Conservation (phyloP, 2,329 filamentous ascomycete genomes). For the Ceratocystis albifundus region DNA sequence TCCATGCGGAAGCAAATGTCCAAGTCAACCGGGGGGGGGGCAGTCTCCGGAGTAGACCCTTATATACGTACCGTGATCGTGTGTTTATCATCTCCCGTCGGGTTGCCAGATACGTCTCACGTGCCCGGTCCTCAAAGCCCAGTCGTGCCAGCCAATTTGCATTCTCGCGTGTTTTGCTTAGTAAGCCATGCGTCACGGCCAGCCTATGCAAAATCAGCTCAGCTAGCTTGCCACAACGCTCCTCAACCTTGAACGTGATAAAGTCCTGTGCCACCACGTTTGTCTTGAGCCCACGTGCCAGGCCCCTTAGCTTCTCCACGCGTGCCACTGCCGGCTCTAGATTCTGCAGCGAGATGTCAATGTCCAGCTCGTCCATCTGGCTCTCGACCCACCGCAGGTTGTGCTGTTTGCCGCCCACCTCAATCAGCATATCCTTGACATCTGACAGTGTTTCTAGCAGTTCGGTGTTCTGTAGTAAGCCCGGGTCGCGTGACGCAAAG, state of each 20-base stretch:
- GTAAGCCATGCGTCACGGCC: conserved; percentile 63
- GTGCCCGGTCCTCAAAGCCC: conserved; percentile 79
- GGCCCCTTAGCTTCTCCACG: conserved; percentile 71
- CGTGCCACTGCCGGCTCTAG: conserved; percentile 75
- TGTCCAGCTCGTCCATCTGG: conserved; percentile 92
- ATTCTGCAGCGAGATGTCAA: conserved; percentile 81
- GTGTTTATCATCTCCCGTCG: conserved; percentile 68
- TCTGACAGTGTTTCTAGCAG: conserved; percentile 66
- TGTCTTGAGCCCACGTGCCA: conserved; percentile 70
- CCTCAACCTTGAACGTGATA: conserved; percentile 81
- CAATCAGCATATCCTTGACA: conserved; percentile 79
- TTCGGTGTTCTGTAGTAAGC: conserved; percentile 66
- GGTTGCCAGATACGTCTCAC: conserved; percentile 74
- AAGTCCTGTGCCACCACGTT: conserved; percentile 84
- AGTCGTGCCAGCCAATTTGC: conserved; percentile 75
- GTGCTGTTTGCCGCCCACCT: conserved; percentile 92
- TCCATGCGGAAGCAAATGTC: too few species aligned
- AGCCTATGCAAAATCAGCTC: conserved; percentile 66
- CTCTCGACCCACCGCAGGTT: conserved; percentile 91
- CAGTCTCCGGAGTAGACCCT: neutral
- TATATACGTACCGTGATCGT: conserved; percentile 56
- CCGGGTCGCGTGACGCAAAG: conserved; percentile 66
- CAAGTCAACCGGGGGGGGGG: neutral
- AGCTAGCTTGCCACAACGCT: conserved; percentile 67
- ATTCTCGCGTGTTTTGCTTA: conserved; percentile 65